These are phyloP conservation scores for Prunus fruticosa DNA, from an alignment of 306 rosid species.

Conservation along the genomic window DNA sequence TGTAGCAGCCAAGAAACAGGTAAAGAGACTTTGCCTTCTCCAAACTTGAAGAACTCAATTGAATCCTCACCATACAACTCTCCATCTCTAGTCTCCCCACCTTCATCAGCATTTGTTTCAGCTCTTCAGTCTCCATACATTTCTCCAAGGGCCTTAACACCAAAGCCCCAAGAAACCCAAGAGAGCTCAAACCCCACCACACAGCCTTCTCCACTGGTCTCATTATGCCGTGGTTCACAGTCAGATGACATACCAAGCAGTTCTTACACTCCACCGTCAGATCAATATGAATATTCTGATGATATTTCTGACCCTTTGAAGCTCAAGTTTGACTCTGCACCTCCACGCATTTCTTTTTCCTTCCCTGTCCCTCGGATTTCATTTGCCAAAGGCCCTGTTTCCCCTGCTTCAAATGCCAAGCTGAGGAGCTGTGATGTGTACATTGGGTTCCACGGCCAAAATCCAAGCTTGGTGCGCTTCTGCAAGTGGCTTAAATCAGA, in stretches of 20 bases:
- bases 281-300: slow-evolving; percentile 71
- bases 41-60: slow-evolving; percentile 40
- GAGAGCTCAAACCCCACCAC: neutral
- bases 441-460: slow-evolving; percentile 80
- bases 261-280: slow-evolving; percentile 90
- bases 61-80: slow-evolving; percentile 67
- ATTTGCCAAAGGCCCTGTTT: slow-evolving; percentile 60
- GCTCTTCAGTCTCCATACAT: slow-evolving; percentile 90
- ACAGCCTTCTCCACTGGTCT: slow-evolving; percentile 28
- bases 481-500: slow-evolving; percentile 84
- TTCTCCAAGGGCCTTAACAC: slow-evolving; percentile 67
- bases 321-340: slow-evolving; percentile 43
- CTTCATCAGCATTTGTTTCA: slow-evolving; percentile 93
- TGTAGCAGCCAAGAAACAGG: slow-evolving; percentile 15
- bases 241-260: slow-evolving; percentile 80
- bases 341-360: slow-evolving; percentile 76
- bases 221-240: slow-evolving; percentile 21
- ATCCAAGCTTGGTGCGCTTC: slow-evolving; percentile 57
- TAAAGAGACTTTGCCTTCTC: slow-evolving; percentile 38
- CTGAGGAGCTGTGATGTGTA: slow-evolving; percentile 77
- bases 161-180: slow-evolving; percentile 24
- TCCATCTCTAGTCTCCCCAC: slow-evolving; percentile 76
- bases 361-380: slow-evolving; percentile 77
- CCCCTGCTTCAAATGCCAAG: slow-evolving; percentile 60
- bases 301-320: slow-evolving; percentile 47